Conservation (phyloP, 805 yeast genomes). For the Kregervanrija delftensis region DNA sequence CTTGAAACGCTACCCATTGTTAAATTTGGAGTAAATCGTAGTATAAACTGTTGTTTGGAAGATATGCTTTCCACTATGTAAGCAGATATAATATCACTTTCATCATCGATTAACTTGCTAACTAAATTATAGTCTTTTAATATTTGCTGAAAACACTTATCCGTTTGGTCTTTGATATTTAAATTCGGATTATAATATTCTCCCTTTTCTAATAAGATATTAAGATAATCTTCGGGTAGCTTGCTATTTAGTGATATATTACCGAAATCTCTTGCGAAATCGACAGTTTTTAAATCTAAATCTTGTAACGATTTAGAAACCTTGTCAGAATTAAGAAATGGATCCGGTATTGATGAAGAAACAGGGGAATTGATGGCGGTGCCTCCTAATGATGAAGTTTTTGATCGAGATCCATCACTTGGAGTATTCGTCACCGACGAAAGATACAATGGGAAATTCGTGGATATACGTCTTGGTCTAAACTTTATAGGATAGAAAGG, state of each 20-base stretch:
- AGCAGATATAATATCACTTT: slow-evolving; percentile 6
- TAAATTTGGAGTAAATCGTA: slow-evolving; percentile 9
- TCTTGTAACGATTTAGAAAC: not conserved
- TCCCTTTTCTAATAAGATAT: slow-evolving; percentile 2
- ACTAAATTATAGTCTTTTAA: slow-evolving; percentile 13
- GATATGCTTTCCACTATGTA: slow-evolving; percentile 8
- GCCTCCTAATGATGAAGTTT: no score
- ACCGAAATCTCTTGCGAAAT: not conserved
- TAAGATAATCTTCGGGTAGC: slow-evolving; percentile 9
- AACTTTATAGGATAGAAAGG: no score
- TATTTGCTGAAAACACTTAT: slow-evolving; percentile 1
- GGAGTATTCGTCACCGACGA: no score
- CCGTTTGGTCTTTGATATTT: not conserved
- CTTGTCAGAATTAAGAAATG: not conserved
- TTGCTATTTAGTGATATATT: not conserved
- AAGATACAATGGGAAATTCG: no score
- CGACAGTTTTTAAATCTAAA: not conserved
- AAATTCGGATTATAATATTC: not conserved
- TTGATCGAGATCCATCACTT: no score
- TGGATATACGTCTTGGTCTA: no score
- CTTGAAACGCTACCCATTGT: slow-evolving; percentile 11
- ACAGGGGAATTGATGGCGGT: no score
- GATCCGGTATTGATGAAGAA: no score
- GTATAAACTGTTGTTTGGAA: slow-evolving; percentile 4
- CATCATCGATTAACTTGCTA: slow-evolving; percentile 5